Base-by-base conservation (phyloP, 371 early-diverging fungal species). In the Chytridium lagenaria region DNA sequence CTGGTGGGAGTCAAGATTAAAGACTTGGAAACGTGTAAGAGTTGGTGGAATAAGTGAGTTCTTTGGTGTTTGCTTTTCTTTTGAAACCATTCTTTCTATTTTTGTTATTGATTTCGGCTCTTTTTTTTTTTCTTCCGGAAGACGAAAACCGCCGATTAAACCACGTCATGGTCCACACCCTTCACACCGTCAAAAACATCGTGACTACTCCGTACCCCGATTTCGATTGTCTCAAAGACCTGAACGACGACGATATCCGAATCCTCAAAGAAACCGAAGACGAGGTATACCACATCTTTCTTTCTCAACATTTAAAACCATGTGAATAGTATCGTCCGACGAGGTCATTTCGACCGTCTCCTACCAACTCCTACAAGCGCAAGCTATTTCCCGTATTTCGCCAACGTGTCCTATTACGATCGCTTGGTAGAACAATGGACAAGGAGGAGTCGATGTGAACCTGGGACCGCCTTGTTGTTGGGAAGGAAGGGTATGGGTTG, bases 261-360 rank as follows among this genome's bases (percentile, higher is more conserved):
- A 31, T 75, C n/a, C 69, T 83, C 22, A 61, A 70, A 68, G 75
- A 78, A 49, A 33, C 72, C 0, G 84, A 83, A 55, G 79, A 83
- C 59, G 84, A 83, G 75, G 78, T 83, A 64, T 0, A 64, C 26
- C 57, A 10, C 57, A 7, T 30, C 57, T 55, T 26, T 52, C n/a
- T 12, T 10, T 37, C 37, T 7, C 33, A 19, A 7, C 26, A 0
- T 10, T 1, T 7, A 22, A 7, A 28, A n/a, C 28, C n/a, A n/a
- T n/a, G n/a, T n/a, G 23, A 12, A 30, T 37, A 83, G 80, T 33
- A 69, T 55, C 50, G 51, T 12, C n/a, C 75, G 84, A 1, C 59
- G 69, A 12, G 84, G 84, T 1, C 40, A 70, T 31, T 83, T 83
- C 68, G 76, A 71, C 34, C 65, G 84, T n/a, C 63, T 81, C 23